These are phyloP conservation scores for Pistacia vera DNA, from an alignment of 345 rosid species.

Conservation along the genomic window DNA sequence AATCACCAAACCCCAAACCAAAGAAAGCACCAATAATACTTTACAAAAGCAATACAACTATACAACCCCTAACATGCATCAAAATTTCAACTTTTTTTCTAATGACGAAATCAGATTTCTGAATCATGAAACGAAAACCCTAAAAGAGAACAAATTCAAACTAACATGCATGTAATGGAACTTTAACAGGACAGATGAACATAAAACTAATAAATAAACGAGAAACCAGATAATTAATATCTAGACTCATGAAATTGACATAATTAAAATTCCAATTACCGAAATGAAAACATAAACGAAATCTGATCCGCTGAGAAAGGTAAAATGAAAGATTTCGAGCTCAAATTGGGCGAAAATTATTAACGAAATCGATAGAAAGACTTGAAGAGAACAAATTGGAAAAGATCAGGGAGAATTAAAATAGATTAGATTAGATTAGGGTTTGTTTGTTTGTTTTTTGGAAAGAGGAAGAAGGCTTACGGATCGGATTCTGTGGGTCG, in stretches of 20 bases:
- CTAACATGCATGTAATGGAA: not conserved
- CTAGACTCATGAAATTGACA: not conserved
- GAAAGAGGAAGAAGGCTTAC: conserved; percentile 17
- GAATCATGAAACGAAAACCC: not conserved
- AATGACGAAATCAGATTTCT: not conserved
- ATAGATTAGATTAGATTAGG: conserved; percentile 26
- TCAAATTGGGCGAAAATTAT: conserved; percentile 4
- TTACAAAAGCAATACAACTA: not conserved
- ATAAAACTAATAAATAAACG: not conserved
- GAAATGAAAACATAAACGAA: not conserved
- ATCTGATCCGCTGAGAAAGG: conserved; percentile 20
- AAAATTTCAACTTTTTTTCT: not conserved
- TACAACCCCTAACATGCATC: not conserved
- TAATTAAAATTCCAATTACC: conserved; percentile 22
- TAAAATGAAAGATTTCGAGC: not conserved
- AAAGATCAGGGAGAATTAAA: not conserved
- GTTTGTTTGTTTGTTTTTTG: conserved; percentile 24
- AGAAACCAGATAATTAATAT: not conserved
- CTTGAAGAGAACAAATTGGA: not conserved
- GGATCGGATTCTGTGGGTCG: conserved; percentile 24
- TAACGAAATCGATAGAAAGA: not conserved
- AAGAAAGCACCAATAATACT: not conserved
- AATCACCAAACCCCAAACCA: not conserved
- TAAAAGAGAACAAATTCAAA: not conserved
- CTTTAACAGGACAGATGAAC: not conserved